phyloP scores from a whole-genome alignment of 768 basidiomycete species.

The Crassisporium funariophilum region DNA sequence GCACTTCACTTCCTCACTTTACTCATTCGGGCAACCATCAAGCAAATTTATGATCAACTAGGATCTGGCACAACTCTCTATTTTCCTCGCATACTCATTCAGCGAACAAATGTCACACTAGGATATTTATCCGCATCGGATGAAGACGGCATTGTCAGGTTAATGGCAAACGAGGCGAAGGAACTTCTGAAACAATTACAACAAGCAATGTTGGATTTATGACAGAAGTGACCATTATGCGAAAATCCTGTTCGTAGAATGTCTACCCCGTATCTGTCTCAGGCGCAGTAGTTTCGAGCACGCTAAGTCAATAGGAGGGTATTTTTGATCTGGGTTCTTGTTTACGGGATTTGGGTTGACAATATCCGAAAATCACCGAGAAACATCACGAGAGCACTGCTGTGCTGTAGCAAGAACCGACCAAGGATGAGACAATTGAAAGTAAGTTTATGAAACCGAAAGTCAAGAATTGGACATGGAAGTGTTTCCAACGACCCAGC shows the following conservation, averaged over 20 bases:
- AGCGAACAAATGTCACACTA: slow-evolving; percentile 59
- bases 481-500: slow-evolving; percentile 53
- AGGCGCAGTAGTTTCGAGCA: slow-evolving; percentile 57
- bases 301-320: slow-evolving; percentile 86
- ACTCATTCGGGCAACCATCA: slow-evolving; percentile 61
- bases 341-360: slow-evolving; percentile 10
- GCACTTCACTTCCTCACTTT: slow-evolving; percentile 81
- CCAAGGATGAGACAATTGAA: slow-evolving; percentile 2
- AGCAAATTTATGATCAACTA: slow-evolving; percentile 49
- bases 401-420: neutral
- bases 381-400: neutral
- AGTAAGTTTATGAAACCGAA: slow-evolving; percentile 9
- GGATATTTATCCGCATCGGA: slow-evolving; percentile 74
- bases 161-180: slow-evolving; percentile 74
- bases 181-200: slow-evolving; percentile 57
- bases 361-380: neutral
- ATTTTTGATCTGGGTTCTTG: slow-evolving; percentile 57
- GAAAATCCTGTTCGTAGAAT: too few species aligned
- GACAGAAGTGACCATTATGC: too few species aligned
- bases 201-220: slow-evolving; percentile 44
- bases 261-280: slow-evolving; percentile 95
- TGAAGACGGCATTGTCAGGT: slow-evolving; percentile 66
- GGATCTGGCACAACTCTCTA: slow-evolving; percentile 13
- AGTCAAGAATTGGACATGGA: slow-evolving; percentile 24
- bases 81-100: slow-evolving; percentile 40